A percentile compares a stretch with the other conserved stretches of the same genome.
phyloP scores from a whole-genome alignment of 2,329 filamentous ascomycete species.

The Lasiodiplodia theobromae region DNA sequence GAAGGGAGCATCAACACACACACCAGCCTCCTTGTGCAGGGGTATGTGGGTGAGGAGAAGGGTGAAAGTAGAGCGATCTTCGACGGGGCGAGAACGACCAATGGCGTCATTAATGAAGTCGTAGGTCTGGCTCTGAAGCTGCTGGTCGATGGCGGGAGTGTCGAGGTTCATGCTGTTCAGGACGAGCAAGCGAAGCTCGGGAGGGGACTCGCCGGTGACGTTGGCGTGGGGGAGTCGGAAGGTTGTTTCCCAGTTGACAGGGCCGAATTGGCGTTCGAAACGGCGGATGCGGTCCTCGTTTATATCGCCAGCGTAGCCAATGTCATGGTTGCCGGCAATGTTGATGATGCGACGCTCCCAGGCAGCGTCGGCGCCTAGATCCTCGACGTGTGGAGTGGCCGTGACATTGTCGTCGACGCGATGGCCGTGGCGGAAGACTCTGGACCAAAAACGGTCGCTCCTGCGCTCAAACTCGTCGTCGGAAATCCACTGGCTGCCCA shows the following conservation, averaged over 20 bases:
- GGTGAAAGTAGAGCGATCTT: conserved; percentile 72
- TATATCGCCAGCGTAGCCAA: conserved; percentile 94
- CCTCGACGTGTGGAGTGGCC: conserved; percentile 38
- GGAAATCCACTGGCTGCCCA: conserved; percentile 94
- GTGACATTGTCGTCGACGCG: conserved; percentile 61
- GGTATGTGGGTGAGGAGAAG: conserved; percentile 92
- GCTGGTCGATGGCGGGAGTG: conserved; percentile 71
- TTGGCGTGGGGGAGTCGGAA: conserved; percentile 55
- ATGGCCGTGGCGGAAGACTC: conserved; percentile 74
- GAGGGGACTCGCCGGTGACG: conserved; percentile 46
- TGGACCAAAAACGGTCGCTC: conserved; percentile 78
- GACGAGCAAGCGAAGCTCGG: conserved; percentile 81
- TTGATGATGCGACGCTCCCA: conserved; percentile 88
- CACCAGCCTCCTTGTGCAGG: conserved; percentile 79
- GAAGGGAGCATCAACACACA: conserved; percentile 84
- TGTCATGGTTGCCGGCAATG: conserved; percentile 92
- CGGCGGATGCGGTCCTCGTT: conserved; percentile 75
- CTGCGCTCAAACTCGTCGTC: conserved; percentile 82
- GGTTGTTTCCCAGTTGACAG: conserved; percentile 86
- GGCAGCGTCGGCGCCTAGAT: conserved; percentile 53
- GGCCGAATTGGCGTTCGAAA: conserved; percentile 86
- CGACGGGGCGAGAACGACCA: conserved; percentile 63
- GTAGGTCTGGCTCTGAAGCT: conserved; percentile 79
- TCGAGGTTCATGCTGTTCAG: conserved; percentile 96
- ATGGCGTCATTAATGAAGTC: conserved; percentile 76